Evolutionary conservation across 805 yeast species (phyloP), one percentile per base, ranked within the genome.

Genomic region (Teunomyces barrocoloradensis): DNA sequence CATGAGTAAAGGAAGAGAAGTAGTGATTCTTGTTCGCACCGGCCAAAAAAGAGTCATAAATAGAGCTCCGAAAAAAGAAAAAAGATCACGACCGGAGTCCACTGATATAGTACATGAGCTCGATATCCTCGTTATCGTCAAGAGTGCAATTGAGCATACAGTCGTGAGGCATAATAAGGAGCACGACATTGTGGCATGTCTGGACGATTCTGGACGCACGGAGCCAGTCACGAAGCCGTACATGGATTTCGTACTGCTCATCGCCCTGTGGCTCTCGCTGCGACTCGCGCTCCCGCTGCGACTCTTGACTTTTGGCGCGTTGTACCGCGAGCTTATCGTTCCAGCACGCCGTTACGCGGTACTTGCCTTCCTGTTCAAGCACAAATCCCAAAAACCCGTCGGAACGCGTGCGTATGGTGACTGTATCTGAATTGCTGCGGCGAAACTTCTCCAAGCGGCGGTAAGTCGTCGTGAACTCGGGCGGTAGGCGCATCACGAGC

Each of bases 371-470:
- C 43, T 82, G 84, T 47, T 75, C 76, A 10, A 83, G 67, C 5
- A 76, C 69, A 47, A 84, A 69, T 45, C 77, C 77, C 18, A 84
- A 59, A 28, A 71, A 65, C 0, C 87, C 87, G 3, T 70, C 74
- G 27, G 58, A 50, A 33, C 79, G 73, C 1, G 82, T 84, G 33
- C 69, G 67, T 2, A 87, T 65, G 3, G 77, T 72, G 6, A 86
- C 63, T 37, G 64, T 56, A 5, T 81, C 85, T 1, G 79, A 66
- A 1, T 78, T 66, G 3, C 64, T 42, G 37, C 71, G 77, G 45
- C 77, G 76, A 59, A 84, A 87, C 55, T 90, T 73, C 43, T 87
- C 92, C 3, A 84, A 71, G 46, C 95, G 65, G 53, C 73, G 80
- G 60, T 84, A 80, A 21, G 80, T 72, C 2, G 79, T 64, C 2